Conservation (phyloP, 495 filamentous ascomycete species). For the Neurospora intermedia region DNA sequence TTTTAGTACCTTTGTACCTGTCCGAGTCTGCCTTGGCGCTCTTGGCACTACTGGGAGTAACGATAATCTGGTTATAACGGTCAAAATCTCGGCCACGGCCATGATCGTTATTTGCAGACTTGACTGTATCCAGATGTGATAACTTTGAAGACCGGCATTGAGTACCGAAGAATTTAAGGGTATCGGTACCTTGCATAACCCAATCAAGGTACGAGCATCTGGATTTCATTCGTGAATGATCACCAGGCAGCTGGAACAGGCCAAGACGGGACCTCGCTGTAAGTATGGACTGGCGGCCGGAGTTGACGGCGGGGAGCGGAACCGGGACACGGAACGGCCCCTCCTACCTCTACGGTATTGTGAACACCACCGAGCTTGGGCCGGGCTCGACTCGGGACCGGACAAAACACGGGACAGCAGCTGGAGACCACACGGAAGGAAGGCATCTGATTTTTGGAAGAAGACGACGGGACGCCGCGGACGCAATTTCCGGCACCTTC, state of each 20-base stretch:
- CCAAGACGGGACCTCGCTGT: too few relatives aligned
- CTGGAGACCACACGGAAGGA: not conserved
- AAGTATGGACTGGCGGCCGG: not conserved
- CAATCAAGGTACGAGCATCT: not conserved
- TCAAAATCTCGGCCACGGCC: too few relatives aligned
- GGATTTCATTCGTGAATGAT: not conserved
- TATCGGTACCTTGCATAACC: not conserved
- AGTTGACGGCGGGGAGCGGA: not conserved
- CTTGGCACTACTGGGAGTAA: too few relatives aligned
- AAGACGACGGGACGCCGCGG: not conserved
- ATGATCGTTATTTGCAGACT: too few relatives aligned
- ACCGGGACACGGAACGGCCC: not conserved
- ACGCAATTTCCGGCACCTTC: not conserved
- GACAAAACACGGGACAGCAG: not conserved
- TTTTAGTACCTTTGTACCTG: too few relatives aligned
- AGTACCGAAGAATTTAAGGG: not conserved
- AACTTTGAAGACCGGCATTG: not conserved
- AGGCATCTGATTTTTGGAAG: not conserved
- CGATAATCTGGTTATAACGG: too few relatives aligned
- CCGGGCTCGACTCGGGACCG: not conserved
- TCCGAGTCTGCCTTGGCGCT: too few relatives aligned
- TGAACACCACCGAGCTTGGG: not conserved
- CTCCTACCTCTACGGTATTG: not conserved
- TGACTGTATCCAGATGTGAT: not conserved
- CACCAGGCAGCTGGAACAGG: not conserved